Percentiles rank a stretch among this genome's conserved stretches.
These are phyloP conservation scores for Mucor racemosus DNA, from an alignment of 371 early-diverging fungal species.

Conservation along the genomic window DNA sequence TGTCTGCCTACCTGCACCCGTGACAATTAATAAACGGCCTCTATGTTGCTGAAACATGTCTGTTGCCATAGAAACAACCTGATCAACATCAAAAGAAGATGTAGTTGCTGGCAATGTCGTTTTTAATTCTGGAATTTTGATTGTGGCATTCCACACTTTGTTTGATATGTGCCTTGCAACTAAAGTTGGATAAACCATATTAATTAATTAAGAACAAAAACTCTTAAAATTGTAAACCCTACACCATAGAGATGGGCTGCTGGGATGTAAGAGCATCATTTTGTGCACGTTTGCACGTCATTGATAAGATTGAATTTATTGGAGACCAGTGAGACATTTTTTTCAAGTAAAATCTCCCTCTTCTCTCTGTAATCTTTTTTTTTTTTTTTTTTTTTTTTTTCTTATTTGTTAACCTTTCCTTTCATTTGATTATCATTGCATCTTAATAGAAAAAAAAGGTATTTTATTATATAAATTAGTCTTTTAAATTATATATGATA, in stretches of 20 bases:
- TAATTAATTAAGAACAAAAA: not conserved
- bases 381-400: too few species aligned
- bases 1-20: conserved; percentile 58
- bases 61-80: conserved; percentile 40
- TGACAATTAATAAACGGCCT: conserved; percentile 53
- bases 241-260: not conserved
- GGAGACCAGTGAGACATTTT: not conserved
- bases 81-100: conserved; percentile 30
- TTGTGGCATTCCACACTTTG: conserved; percentile 39
- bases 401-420: not conserved
- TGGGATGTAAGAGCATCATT: not conserved
- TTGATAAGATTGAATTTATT: not conserved
- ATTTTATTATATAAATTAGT: not conserved
- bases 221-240: not conserved
- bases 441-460: not conserved
- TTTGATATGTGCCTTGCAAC: conserved; percentile 3
- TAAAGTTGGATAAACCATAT: not conserved
- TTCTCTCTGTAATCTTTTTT: not conserved
- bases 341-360: not conserved
- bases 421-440: not conserved
- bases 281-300: not conserved
- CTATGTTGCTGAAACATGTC: conserved; percentile 48
- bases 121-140: conserved; percentile 45
- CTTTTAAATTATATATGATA: too few species aligned
- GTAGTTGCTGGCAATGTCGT: conserved; percentile 20